Evolutionary conservation across 345 rosid species (phyloP), one percentile per base, ranked within the genome.

Genomic region (Stellera chamaejasme): DNA sequence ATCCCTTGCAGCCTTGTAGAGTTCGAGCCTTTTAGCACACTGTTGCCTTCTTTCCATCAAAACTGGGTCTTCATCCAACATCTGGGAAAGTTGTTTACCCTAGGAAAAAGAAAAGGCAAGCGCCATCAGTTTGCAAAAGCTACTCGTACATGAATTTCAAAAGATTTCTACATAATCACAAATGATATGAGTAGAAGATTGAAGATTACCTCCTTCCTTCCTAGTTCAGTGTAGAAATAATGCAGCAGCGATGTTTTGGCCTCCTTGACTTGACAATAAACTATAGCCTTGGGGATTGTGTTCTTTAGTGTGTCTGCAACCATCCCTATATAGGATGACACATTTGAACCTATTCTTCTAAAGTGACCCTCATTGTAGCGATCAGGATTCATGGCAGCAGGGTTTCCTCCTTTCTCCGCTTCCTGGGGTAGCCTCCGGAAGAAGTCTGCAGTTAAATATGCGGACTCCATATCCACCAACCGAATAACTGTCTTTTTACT

Each of bases 401-500:
- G 77, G 56, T 64, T 73, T 64, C 79, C 85, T 13, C 72, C 79
- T 57, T 62, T 77, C 43, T 77, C 83, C 23, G 59, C 66, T 45
- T 81, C 87, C 64, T 64, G 78, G 4, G 87, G 82, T 45, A 84
- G 82, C 60, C 72, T 77, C 60, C 85, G 64, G 70, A 84, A 84
- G 77, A 79, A 84, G 54, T 82, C 85, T 13, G 70, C 82, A 5
- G 92, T 77, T 47, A 84, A 74, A 63, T 79, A 82, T 2, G 88
- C 75, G 9, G 92, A 84, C 59, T 84, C 92, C 92, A 84, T 84
- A 26, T 84, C 85, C 58, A 84, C 92, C 75, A 81, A 62, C 62
- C 79, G 67, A 55, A 74, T 13, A 45, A 77, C 69, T 10, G 80
- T 75, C 69, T 73, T 81, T 75, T 69, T 81, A 63, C 88, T 47